A percentile compares a stretch with the other conserved stretches of the same genome.
Conservation (phyloP, 129 eudicot species). For the Artemisia annua region DNA sequence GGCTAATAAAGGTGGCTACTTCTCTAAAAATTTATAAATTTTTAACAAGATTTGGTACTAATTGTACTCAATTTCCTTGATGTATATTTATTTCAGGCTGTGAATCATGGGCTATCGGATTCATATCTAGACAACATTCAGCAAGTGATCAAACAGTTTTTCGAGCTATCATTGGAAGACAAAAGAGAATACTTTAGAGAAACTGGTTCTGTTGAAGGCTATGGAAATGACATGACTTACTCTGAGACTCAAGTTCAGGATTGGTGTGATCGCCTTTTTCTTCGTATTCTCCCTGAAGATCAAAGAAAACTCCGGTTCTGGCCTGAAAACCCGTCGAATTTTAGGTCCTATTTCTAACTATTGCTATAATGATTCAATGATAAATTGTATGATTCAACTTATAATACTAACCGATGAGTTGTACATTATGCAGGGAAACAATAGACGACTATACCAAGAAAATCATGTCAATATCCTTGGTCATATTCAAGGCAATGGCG, state of each 20-base stretch:
- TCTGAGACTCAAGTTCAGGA: constrained; percentile 59
- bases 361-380: too few species aligned
- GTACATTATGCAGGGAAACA: constrained; percentile 39
- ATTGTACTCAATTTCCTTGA: background rate
- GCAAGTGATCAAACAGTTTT: constrained; percentile 48
- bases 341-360: constrained; percentile 35
- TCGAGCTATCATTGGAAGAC: constrained; percentile 61
- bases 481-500: constrained; percentile 49
- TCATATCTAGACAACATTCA: constrained; percentile 38
- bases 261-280: constrained; percentile 74
- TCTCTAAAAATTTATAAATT: background rate
- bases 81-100: constrained; percentile 36
- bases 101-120: constrained; percentile 48
- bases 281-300: constrained; percentile 45
- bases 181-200: constrained; percentile 53
- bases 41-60: too few species aligned
- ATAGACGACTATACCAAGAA: constrained; percentile 44
- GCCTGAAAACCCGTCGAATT: constrained; percentile 50
- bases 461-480: constrained; percentile 35
- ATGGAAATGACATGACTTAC: constrained; percentile 58
- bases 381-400: background rate
- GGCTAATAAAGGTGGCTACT: too few species aligned
- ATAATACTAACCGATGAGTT: background rate
- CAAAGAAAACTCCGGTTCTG: constrained; percentile 41
- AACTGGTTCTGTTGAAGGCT: constrained; percentile 54